phyloP scores from a whole-genome alignment of 768 basidiomycete species.

The Flagelloscypha sp. region DNA sequence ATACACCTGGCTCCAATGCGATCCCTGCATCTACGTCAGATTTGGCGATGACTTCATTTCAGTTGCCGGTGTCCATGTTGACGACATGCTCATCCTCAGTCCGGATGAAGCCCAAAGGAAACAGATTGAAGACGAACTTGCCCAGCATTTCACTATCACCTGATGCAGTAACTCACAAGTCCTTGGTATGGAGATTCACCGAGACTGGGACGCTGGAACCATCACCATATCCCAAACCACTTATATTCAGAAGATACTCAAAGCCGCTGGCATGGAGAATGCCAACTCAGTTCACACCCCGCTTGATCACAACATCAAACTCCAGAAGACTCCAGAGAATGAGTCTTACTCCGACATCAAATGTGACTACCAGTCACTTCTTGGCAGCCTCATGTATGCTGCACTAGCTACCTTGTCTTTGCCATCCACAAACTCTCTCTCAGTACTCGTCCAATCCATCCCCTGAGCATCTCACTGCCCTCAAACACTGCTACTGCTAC shows the following conservation, averaged over 20 bases:
- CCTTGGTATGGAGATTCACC: constrained; percentile 17
- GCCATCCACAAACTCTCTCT: constrained; percentile 18
- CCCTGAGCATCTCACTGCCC: constrained; percentile 22
- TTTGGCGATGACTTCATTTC: background rate
- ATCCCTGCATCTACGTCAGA: constrained; percentile 14
- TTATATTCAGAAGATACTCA: constrained; percentile 11
- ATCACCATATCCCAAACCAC: constrained; percentile 11
- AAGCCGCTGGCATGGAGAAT: constrained; percentile 9
- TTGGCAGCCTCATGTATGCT: constrained; percentile 23
- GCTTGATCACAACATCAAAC: constrained; percentile 12
- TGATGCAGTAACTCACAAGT: constrained; percentile 15
- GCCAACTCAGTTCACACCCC: constrained; percentile 11
- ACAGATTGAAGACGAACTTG: constrained; percentile 8
- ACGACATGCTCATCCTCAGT: constrained; percentile 17
- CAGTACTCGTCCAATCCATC: constrained; percentile 22
- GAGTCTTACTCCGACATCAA: constrained; percentile 6
- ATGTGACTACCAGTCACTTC: constrained; percentile 14
- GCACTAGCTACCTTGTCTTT: constrained; percentile 21
- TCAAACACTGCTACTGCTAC: constrained; percentile 28
- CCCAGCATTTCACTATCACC: constrained; percentile 11
- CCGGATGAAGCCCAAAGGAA: constrained; percentile 1
- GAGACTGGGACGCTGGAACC: constrained; percentile 4
- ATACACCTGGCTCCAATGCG: constrained; percentile 7
- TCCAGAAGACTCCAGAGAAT: constrained; percentile 4
- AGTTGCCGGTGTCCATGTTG: constrained; percentile 14